Percentiles rank a stretch among this genome's conserved stretches.
Evolutionary conservation across 1,284 basidiomycete genomes (phyloP).

Genomic region (Puccinia hordei): DNA sequence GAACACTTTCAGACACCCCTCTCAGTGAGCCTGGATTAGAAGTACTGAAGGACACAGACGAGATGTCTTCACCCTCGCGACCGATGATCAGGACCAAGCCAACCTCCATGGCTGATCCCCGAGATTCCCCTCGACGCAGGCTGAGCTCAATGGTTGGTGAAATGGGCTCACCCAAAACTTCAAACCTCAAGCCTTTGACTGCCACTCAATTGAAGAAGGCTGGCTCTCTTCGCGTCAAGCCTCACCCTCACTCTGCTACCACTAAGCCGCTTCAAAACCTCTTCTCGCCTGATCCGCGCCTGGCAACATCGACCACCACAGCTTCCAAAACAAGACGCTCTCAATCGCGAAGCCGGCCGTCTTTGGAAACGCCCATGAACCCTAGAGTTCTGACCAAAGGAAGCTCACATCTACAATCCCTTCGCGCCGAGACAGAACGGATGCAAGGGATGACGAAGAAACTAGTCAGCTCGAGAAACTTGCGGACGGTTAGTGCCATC

Average conservation of each 20-base stretch:
- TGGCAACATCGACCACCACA: neutral
- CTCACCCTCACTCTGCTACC: neutral
- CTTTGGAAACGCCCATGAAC: neutral
- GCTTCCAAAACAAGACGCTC: neutral
- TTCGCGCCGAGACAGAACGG: slow-evolving; percentile 46
- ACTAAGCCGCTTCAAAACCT: neutral
- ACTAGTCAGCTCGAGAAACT: slow-evolving; percentile 44
- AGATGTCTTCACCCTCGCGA: slow-evolving; percentile 21
- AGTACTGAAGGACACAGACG: slow-evolving; percentile 10
- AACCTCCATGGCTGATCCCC: neutral
- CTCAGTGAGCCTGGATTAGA: slow-evolving; percentile 16
- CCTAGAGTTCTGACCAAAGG: slow-evolving; percentile 1
- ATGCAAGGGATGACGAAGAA: slow-evolving; percentile 51
- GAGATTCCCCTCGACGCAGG: slow-evolving; percentile 23
- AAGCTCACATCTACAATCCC: slow-evolving; percentile 37
- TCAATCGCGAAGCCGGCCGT: slow-evolving; percentile 8
- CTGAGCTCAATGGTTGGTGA: slow-evolving; percentile 12
- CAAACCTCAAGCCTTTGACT: neutral
- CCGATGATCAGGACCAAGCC: slow-evolving; percentile 14
- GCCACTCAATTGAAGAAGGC: neutral
- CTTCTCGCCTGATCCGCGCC: neutral
- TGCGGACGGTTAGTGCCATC: slow-evolving; percentile 34
- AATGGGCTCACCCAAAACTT: neutral
- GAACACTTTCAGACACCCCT: neutral
- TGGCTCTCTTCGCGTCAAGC: slow-evolving; percentile 20